phyloP scores from a whole-genome alignment of 2,329 filamentous ascomycete genomes.

The Scopulariopsis brevicaulis region DNA sequence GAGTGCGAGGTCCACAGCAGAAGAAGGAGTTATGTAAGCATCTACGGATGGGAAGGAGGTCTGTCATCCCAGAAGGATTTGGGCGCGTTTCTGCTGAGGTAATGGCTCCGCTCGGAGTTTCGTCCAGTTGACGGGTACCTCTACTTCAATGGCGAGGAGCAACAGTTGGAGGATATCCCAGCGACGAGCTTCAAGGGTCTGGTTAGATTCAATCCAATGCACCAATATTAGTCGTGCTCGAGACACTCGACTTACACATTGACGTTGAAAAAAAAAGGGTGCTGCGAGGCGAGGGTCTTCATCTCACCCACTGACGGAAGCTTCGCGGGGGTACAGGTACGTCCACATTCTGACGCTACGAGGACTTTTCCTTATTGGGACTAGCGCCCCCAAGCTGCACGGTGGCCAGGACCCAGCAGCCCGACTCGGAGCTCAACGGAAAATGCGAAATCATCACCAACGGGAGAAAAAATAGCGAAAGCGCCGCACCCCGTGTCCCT shows the following conservation, averaged over 20 bases:
- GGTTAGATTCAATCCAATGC: background rate
- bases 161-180: too few species aligned
- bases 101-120: background rate
- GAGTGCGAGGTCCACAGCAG: background rate
- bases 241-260: background rate
- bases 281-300: too few species aligned
- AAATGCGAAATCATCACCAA: constrained; percentile 5
- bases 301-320: too few species aligned
- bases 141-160: background rate
- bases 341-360: background rate
- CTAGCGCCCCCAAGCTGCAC: constrained; percentile 2
- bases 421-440: constrained; percentile 6
- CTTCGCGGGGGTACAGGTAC: background rate
- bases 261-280: too few species aligned
- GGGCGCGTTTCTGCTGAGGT: background rate
- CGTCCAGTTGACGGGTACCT: background rate
- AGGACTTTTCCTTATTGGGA: constrained; percentile 1
- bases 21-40: background rate
- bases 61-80: background rate
- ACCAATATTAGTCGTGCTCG: too few species aligned
- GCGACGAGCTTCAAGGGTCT: too few species aligned
- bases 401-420: background rate
- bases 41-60: background rate
- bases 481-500: background rate
- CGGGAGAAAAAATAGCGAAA: constrained; percentile 4